Percentiles rank a stretch among this genome's conserved stretches.
Conservation (phyloP, 2,329 filamentous ascomycete genomes). For the Penicillium corylophilum region DNA sequence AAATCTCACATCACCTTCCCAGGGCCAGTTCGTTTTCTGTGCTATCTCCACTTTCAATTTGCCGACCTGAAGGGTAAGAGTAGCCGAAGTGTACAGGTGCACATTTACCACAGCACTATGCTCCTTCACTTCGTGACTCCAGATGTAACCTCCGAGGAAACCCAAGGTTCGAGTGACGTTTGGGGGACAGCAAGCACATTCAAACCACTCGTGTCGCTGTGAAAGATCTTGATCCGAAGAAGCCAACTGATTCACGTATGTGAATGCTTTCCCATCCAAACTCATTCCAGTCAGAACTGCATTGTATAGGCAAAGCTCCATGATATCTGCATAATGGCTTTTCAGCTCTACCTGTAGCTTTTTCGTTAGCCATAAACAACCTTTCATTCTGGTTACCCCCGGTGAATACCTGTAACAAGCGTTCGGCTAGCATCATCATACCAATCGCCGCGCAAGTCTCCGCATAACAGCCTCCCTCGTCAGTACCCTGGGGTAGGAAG, state of each 20-base stretch:
- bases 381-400: neutral
- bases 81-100: constrained; percentile 57
- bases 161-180: constrained; percentile 59
- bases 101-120: constrained; percentile 48
- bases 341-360: constrained; percentile 47
- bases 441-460: constrained; percentile 63
- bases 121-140: constrained; percentile 40
- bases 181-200: constrained; percentile 60
- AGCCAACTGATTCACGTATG: constrained; percentile 62
- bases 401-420: constrained; percentile 49
- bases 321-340: constrained; percentile 55
- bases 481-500: constrained; percentile 58
- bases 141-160: constrained; percentile 58
- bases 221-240: constrained; percentile 53
- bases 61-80: constrained; percentile 31
- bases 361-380: neutral
- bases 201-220: constrained; percentile 58
- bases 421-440: constrained; percentile 60
- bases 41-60: constrained; percentile 41
- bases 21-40: constrained; percentile 59
- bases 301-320: constrained; percentile 63
- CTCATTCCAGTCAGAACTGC: constrained; percentile 59
- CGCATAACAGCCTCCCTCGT: constrained; percentile 62
- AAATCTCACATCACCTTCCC: constrained; percentile 54
- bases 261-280: constrained; percentile 57